Base-by-base conservation (phyloP, 2,329 filamentous ascomycete species). In the Aspergillus fumigatus region DNA sequence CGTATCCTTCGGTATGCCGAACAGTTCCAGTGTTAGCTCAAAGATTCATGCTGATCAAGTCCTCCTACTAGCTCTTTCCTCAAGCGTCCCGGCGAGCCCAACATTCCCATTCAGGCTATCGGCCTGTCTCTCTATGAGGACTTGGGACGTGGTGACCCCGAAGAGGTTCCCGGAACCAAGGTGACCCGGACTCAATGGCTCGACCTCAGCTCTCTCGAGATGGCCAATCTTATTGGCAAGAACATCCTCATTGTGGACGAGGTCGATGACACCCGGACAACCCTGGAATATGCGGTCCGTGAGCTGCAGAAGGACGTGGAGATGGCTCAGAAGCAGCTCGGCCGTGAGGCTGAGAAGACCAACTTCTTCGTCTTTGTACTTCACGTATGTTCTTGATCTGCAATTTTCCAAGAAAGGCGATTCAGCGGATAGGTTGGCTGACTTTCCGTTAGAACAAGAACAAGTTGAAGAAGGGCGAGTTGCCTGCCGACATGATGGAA, bases 21-120 rank as follows among this genome's bases (percentile, higher is more conserved):
- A 29, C 23, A 40, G 29, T 21, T 3, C 4, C 21, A 25, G 40
- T 26, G 6, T 11, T 35, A 35, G 47, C 8, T 48, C 26, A 41
- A 4, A 27, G 27, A 48, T 17, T 26, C 26, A 55, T 56, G 49
- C 56, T 61, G 21, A 59, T 9, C 19, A 23, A n/a, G 45, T 38
- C 45, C 49, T 23, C 38, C 26, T 3, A 54, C 69, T 66, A 79
- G 80, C 62, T 97, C 94, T 21, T 99, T 99, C 82, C 89, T 99
- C 75, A 97, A 96, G 83, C 85, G 86, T 73, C 83, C 90, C 58
- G 90, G 89, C 66, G 84, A 82, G 60, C 87, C 92, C 77, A 99
- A 99, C 80, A 99, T 99, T 70, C 93, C 94, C 65, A 99, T 99
- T 77, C 94, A 99, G 83, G 94, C 94, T 63, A 99, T 99, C 75